A percentile compares a stretch with the other conserved stretches of the same genome.
Evolutionary conservation across 352 stramenopile genomes (phyloP).

Genomic region (Pseudoperonospora humuli): DNA sequence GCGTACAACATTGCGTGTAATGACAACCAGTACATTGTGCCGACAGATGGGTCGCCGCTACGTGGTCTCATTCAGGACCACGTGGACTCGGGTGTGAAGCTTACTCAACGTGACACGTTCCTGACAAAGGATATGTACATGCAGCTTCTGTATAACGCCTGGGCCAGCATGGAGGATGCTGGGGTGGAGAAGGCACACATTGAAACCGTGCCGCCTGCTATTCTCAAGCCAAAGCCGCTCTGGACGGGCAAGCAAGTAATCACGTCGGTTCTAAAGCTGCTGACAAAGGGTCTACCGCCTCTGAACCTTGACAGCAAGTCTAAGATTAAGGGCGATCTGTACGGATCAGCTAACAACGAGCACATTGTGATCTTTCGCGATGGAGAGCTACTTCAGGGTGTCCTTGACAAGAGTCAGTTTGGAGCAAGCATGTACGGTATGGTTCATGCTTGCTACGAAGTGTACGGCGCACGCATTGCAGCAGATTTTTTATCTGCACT

Average conservation of each 20-base stretch:
- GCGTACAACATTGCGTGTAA: constrained; percentile 96
- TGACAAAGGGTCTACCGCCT: constrained; percentile 86
- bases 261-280: constrained; percentile 93
- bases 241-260: constrained; percentile 99
- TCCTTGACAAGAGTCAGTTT: constrained; percentile 99
- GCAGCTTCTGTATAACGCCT: constrained; percentile 94
- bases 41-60: constrained; percentile 96
- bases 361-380: constrained; percentile 95
- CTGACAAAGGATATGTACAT: constrained; percentile 98
- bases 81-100: constrained; percentile 97
- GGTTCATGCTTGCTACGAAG: constrained; percentile 95
- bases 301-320: constrained; percentile 92
- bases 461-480: constrained; percentile 78
- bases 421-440: constrained; percentile 96
- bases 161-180: constrained; percentile 93
- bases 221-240: constrained; percentile 93
- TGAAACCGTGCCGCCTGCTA: constrained; percentile 93
- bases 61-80: constrained; percentile 99
- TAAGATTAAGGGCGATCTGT: constrained; percentile 94
- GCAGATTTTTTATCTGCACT: constrained; percentile 78
- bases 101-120: constrained; percentile 97
- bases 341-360: constrained; percentile 92
- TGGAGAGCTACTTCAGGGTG: constrained; percentile 93
- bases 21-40: constrained; percentile 97
- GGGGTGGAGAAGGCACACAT: constrained; percentile 86